phyloP scores from a whole-genome alignment of 768 basidiomycete species.

The Cyclocybe cylindracea region DNA sequence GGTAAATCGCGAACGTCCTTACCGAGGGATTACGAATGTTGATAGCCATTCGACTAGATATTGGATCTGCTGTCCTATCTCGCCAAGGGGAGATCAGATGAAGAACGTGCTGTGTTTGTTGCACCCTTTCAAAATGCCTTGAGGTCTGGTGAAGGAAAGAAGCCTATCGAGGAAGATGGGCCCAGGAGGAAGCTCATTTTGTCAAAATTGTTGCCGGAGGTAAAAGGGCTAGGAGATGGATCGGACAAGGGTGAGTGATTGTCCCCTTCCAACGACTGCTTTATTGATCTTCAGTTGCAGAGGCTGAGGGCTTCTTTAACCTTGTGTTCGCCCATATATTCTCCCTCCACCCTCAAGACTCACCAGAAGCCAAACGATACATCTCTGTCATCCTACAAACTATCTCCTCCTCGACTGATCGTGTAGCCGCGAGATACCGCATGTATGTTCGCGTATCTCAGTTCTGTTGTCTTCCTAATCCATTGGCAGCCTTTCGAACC shows the following conservation, averaged over 20 bases:
- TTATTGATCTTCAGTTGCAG: constrained; percentile 17
- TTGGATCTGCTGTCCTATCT: constrained; percentile 79
- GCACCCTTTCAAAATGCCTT: constrained; percentile 68
- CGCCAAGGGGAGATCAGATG: constrained; percentile 64
- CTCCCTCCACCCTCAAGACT: constrained; percentile 53
- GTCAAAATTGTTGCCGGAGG: constrained; percentile 58
- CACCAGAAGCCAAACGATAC: constrained; percentile 55
- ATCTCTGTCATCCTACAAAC: constrained; percentile 50
- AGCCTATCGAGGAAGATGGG: constrained; percentile 55
- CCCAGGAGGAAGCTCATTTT: constrained; percentile 55
- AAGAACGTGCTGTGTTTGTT: constrained; percentile 61
- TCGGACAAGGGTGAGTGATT: constrained; percentile 64
- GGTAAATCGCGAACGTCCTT: constrained; percentile 37
- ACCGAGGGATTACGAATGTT: constrained; percentile 4
- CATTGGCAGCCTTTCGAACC: constrained; percentile 64
- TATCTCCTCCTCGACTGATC: constrained; percentile 57
- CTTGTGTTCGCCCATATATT: constrained; percentile 75
- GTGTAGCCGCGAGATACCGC: constrained; percentile 68
- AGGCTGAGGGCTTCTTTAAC: constrained; percentile 90
- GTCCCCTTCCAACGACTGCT: constrained; percentile 3
- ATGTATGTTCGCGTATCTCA: constrained; percentile 49
- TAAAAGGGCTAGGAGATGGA: constrained; percentile 75
- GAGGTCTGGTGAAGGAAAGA: constrained; percentile 49
- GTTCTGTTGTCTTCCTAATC: constrained; percentile 4
- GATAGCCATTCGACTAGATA: constrained; percentile 46